These are phyloP conservation scores for Fusarium marasasianum DNA, from an alignment of 2,329 filamentous ascomycete species.

Conservation along the genomic window DNA sequence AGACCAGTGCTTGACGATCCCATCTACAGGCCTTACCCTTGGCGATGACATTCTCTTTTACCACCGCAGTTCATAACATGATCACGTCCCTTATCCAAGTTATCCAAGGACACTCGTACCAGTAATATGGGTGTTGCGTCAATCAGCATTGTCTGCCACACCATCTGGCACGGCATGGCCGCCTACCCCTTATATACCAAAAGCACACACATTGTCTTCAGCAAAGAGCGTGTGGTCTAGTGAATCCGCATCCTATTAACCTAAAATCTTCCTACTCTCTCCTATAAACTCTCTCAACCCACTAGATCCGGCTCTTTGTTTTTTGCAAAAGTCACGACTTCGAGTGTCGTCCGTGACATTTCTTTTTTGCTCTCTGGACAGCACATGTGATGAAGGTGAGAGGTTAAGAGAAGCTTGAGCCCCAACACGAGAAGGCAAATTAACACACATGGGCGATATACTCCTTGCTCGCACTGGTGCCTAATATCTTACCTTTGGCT, in stretches of 20 bases:
- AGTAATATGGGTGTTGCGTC: too few relatives aligned
- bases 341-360: background rate
- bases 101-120: too few relatives aligned
- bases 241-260: background rate
- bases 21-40: background rate
- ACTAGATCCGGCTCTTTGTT: background rate
- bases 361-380: background rate
- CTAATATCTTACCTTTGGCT: background rate
- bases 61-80: too few relatives aligned
- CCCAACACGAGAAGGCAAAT: background rate
- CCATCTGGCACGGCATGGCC: too few relatives aligned
- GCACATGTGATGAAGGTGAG: background rate
- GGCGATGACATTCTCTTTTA: too few relatives aligned
- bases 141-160: too few relatives aligned
- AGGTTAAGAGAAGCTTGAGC: background rate
- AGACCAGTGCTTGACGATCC: background rate
- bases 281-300: background rate
- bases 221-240: constrained; percentile 3
- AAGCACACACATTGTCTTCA: background rate
- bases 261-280: background rate
- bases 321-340: background rate
- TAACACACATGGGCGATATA: background rate
- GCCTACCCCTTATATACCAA: background rate
- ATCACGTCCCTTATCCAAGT: too few relatives aligned
- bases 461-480: background rate